Conservation (phyloP, 2,329 filamentous ascomycete species). For the Xylariaceae sp. region DNA sequence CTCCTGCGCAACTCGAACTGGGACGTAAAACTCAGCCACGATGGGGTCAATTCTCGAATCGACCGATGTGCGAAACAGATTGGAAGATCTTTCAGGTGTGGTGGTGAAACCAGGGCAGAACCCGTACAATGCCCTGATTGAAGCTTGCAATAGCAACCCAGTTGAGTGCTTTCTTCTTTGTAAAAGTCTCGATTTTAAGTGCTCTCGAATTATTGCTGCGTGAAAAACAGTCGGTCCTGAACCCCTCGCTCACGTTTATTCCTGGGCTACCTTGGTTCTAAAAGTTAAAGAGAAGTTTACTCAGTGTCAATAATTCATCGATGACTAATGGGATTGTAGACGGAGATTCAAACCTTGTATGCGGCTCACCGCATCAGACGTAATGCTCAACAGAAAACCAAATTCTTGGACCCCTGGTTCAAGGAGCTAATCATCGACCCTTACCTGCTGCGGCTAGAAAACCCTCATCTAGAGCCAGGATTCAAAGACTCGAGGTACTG, state of each 20-base stretch:
- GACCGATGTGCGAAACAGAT: constrained; percentile 45
- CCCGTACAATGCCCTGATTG: constrained; percentile 71
- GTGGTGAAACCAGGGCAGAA: constrained; percentile 55
- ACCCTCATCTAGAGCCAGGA: constrained; percentile 59
- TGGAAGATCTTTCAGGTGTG: constrained; percentile 53
- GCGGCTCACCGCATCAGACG: constrained; percentile 68
- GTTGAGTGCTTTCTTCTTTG: constrained; percentile 55
- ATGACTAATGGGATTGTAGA: constrained; percentile 39
- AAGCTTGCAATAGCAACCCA: constrained; percentile 60
- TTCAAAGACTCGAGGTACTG: constrained; percentile 77
- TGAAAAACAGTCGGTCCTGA: too few species aligned
- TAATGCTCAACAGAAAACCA: constrained; percentile 70
- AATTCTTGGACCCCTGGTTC: constrained; percentile 67
- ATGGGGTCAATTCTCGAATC: constrained; percentile 38
- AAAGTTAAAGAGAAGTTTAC: neutral
- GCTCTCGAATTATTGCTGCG: too few species aligned
- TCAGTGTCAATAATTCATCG: neutral
- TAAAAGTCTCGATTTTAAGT: too few species aligned
- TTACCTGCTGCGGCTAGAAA: constrained; percentile 66
- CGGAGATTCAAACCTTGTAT: constrained; percentile 68
- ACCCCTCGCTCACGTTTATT: too few species aligned
- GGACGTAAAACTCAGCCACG: neutral
- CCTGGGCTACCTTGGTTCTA: neutral
- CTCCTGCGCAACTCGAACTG: too few species aligned
- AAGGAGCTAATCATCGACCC: constrained; percentile 70